A percentile compares a stretch with the other conserved stretches of the same genome.
phyloP scores from a whole-genome alignment of 139 green algal genomes.

The Coccomyxa sp. region DNA sequence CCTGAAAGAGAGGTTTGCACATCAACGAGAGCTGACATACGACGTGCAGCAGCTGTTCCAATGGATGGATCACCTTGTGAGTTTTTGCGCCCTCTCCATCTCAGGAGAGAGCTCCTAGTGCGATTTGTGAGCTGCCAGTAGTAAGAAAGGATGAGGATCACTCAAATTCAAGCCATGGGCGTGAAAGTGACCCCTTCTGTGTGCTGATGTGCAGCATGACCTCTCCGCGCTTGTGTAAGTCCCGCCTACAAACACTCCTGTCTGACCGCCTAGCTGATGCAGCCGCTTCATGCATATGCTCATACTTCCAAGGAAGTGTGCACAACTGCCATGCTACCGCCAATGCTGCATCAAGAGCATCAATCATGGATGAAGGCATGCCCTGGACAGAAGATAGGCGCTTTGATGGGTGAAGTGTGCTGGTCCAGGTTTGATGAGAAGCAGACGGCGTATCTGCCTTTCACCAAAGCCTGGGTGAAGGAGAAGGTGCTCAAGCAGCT shows the following conservation, averaged over 20 bases:
- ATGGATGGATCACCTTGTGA: background rate
- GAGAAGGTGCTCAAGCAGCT: slow-evolving; percentile 22
- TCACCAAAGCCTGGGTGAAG: slow-evolving; percentile 47
- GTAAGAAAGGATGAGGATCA: too few relatives aligned
- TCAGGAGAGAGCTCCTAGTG: slow-evolving; percentile 48
- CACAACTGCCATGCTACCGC: too few relatives aligned
- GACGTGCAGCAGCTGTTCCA: background rate
- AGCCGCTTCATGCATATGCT: too few relatives aligned
- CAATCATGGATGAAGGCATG: too few relatives aligned
- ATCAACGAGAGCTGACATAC: background rate
- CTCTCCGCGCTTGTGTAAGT: slow-evolving; percentile 21
- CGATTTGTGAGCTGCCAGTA: too few relatives aligned
- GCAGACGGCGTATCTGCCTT: slow-evolving; percentile 27
- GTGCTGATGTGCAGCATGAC: slow-evolving; percentile 29
- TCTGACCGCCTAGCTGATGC: too few relatives aligned
- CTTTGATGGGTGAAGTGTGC: too few relatives aligned
- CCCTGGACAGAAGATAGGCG: too few relatives aligned
- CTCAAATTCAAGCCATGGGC: too few relatives aligned
- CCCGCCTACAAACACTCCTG: background rate
- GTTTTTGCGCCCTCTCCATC: slow-evolving; percentile 28
- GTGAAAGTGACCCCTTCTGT: too few relatives aligned
- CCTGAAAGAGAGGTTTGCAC: background rate
- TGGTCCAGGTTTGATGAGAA: slow-evolving; percentile 16
- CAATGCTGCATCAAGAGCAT: too few relatives aligned
- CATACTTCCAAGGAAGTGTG: too few relatives aligned